phyloP scores from a whole-genome alignment of 495 filamentous ascomycete genomes.

The Daldinia caldariorum region DNA sequence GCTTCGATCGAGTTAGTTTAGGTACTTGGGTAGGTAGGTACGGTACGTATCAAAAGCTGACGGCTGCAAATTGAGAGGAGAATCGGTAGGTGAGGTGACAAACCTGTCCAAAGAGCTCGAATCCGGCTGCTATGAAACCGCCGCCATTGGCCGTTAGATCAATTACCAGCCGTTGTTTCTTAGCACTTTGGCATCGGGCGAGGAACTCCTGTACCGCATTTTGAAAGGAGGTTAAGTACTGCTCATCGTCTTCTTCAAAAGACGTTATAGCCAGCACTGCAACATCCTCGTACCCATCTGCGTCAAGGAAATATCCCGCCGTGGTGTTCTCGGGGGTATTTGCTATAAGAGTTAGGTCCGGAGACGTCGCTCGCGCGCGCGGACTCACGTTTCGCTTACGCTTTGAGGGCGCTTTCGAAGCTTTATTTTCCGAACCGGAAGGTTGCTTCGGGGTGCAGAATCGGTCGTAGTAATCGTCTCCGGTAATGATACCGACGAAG shows the following conservation, averaged over 20 bases:
- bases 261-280: conserved; percentile 48
- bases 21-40: not conserved
- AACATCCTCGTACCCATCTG: conserved; percentile 53
- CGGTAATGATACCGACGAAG: conserved; percentile 35
- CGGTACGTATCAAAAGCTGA: too few relatives aligned
- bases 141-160: conserved; percentile 66
- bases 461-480: conserved; percentile 36
- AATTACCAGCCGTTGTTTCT: conserved; percentile 63
- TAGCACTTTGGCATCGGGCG: conserved; percentile 45
- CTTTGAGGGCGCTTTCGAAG: not conserved
- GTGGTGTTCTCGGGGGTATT: conserved; percentile 22
- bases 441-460: conserved; percentile 44
- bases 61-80: too few relatives aligned
- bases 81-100: conserved; percentile 5
- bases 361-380: not conserved
- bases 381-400: not conserved
- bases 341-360: conserved; percentile 15
- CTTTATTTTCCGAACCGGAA: conserved; percentile 1
- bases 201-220: conserved; percentile 53
- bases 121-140: conserved; percentile 58
- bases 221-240: conserved; percentile 52
- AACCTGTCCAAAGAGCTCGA: conserved; percentile 56
- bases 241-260: conserved; percentile 36
- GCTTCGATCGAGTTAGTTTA: conserved; percentile 36
- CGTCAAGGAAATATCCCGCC: conserved; percentile 53